These are phyloP conservation scores for Fusarium bactridioides DNA, from an alignment of 2,329 filamentous ascomycete species.

Conservation along the genomic window DNA sequence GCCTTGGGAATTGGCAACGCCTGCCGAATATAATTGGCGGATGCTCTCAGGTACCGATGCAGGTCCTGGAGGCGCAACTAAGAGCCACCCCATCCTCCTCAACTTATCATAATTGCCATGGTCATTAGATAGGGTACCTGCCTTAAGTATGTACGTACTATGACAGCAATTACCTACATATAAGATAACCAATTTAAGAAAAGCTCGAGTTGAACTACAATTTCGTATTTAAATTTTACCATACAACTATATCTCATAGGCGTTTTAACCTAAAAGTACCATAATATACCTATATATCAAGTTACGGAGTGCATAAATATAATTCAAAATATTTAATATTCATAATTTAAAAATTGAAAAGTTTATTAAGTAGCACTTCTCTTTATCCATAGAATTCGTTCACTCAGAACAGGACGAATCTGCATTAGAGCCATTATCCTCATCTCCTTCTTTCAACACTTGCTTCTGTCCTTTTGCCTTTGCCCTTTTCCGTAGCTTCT, in stretches of 20 bases:
- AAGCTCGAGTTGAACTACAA: not conserved
- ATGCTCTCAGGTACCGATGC: not conserved
- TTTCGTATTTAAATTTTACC: not conserved
- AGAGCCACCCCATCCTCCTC: not conserved
- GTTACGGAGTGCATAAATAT: not conserved
- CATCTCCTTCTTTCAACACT: constrained; percentile 34
- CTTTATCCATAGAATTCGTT: not conserved
- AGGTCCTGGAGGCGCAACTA: not conserved
- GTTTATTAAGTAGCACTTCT: not conserved
- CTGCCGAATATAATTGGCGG: constrained; percentile 36
- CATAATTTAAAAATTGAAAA: not conserved
- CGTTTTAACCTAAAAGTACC: too few species aligned
- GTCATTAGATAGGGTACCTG: not conserved
- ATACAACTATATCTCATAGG: not conserved
- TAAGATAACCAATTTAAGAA: not conserved
- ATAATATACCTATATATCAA: not conserved
- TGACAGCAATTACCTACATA: not conserved
- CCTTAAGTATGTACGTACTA: not conserved
- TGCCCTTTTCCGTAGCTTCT: constrained; percentile 65
- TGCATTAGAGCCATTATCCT: constrained; percentile 25
- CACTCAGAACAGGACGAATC: constrained; percentile 29
- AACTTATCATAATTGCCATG: constrained; percentile 1
- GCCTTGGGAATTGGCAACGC: constrained; percentile 25
- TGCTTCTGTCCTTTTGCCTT: constrained; percentile 65
- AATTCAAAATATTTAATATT: not conserved